These are phyloP conservation scores for Torulaspora microellipsoides DNA, from an alignment of 805 yeast genomes.

Conservation along the genomic window DNA sequence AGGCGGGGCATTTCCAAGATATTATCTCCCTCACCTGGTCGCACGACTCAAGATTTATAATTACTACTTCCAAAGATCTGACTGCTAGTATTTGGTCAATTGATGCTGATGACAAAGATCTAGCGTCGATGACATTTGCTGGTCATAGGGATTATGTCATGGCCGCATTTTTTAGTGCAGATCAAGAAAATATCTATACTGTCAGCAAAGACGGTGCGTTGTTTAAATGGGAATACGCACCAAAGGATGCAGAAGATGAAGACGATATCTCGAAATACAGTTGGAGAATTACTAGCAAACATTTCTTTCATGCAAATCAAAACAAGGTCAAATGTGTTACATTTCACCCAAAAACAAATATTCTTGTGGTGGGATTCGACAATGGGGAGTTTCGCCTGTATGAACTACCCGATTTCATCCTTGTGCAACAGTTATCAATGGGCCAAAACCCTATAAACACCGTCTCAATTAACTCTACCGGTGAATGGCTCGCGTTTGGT, in stretches of 20 bases:
- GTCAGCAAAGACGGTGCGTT: slow-evolving; percentile 93
- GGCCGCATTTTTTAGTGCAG: slow-evolving; percentile 79
- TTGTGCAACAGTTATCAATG: slow-evolving; percentile 84
- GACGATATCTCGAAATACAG: slow-evolving; percentile 43
- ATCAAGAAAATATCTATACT: slow-evolving; percentile 87
- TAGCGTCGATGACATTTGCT: slow-evolving; percentile 78
- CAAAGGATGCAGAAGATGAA: slow-evolving; percentile 44
- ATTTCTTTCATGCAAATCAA: slow-evolving; percentile 61
- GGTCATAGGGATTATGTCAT: slow-evolving; percentile 91
- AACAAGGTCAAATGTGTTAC: slow-evolving; percentile 74
- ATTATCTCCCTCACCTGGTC: slow-evolving; percentile 83
- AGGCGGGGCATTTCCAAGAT: slow-evolving; percentile 89
- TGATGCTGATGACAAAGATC: slow-evolving; percentile 55
- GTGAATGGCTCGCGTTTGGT: slow-evolving; percentile 98
- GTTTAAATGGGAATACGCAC: slow-evolving; percentile 83
- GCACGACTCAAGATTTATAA: slow-evolving; percentile 77
- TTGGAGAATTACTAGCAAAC: slow-evolving; percentile 81
- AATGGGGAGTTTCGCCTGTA: slow-evolving; percentile 89
- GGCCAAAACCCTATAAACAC: slow-evolving; percentile 87
- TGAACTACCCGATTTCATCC: slow-evolving; percentile 74
- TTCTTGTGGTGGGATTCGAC: slow-evolving; percentile 82
- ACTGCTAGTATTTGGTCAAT: slow-evolving; percentile 83
- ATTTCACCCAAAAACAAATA: slow-evolving; percentile 66
- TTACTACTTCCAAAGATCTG: slow-evolving; percentile 85
- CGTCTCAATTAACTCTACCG: slow-evolving; percentile 71